Evolutionary conservation across 2,329 filamentous ascomycete species (phyloP).

Genomic region (Paraconiothyrium sp.): DNA sequence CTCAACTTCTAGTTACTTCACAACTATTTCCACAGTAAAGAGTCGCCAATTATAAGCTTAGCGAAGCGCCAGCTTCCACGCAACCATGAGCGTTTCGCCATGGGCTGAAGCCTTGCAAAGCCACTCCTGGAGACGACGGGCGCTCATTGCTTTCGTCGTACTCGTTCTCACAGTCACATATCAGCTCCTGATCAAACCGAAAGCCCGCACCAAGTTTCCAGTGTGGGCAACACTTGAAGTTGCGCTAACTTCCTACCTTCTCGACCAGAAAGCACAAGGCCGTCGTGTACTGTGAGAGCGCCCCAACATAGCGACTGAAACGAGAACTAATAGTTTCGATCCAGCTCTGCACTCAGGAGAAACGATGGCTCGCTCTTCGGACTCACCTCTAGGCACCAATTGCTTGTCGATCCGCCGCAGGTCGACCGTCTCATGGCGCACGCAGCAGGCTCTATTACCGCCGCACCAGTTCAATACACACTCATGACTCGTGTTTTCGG

Average conservation of each 20-base stretch:
- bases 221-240: slow-evolving; percentile 1
- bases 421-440: slow-evolving; percentile 2
- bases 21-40: no score
- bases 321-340: not conserved
- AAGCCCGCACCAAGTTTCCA: not conserved
- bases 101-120: no score
- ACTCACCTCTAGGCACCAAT: slow-evolving; percentile 1
- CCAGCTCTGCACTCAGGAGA: not conserved
- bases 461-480: slow-evolving; percentile 1
- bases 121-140: no score
- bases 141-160: not conserved
- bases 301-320: not conserved
- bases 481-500: not conserved
- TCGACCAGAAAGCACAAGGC: not conserved
- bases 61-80: no score
- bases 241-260: not conserved
- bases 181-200: not conserved
- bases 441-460: not conserved
- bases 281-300: not conserved
- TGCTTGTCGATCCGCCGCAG: not conserved
- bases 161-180: not conserved
- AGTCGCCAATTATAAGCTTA: no score
- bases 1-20: no score
- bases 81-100: no score
- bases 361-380: slow-evolving; percentile 1